Evolutionary conservation across 306 rosid species (phyloP).

Genomic region (Prinsepia uniflora): DNA sequence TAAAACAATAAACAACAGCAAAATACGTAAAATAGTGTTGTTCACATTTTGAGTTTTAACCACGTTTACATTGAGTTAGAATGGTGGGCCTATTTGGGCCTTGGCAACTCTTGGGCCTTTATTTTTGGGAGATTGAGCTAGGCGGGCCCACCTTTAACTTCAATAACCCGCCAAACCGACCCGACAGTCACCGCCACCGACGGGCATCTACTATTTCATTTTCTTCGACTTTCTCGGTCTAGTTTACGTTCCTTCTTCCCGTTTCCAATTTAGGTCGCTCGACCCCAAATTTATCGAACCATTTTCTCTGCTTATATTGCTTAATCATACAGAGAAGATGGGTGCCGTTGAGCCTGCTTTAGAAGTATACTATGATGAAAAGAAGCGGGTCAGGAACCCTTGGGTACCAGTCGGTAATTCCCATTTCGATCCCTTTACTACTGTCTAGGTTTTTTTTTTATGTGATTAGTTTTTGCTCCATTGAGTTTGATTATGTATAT

Average conservation of each 20-base stretch:
- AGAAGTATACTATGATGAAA: conserved; percentile 55
- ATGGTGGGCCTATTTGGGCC: neutral
- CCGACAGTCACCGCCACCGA: neutral
- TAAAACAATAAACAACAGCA: neutral
- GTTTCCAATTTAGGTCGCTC: conserved; percentile 12
- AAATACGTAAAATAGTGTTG: neutral
- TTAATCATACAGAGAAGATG: conserved; percentile 36
- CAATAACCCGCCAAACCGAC: neutral
- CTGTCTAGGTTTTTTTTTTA: neutral
- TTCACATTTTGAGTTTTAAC: too few species aligned
- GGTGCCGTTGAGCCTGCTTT: conserved; percentile 41
- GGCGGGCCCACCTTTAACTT: neutral
- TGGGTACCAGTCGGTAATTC: conserved; percentile 70
- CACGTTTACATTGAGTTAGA: too few species aligned
- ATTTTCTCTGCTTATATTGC: neutral
- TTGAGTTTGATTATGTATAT: neutral
- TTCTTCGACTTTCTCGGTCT: neutral
- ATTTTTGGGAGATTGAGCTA: neutral
- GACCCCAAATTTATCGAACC: neutral
- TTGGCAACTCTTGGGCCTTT: neutral
- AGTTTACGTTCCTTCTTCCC: neutral
- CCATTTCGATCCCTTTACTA: neutral
- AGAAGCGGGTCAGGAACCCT: conserved; percentile 83
- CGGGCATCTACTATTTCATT: neutral
- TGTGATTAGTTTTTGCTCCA: neutral